Evolutionary conservation across 306 rosid genomes (phyloP).

Genomic region (Heteromeles arbutifolia): DNA sequence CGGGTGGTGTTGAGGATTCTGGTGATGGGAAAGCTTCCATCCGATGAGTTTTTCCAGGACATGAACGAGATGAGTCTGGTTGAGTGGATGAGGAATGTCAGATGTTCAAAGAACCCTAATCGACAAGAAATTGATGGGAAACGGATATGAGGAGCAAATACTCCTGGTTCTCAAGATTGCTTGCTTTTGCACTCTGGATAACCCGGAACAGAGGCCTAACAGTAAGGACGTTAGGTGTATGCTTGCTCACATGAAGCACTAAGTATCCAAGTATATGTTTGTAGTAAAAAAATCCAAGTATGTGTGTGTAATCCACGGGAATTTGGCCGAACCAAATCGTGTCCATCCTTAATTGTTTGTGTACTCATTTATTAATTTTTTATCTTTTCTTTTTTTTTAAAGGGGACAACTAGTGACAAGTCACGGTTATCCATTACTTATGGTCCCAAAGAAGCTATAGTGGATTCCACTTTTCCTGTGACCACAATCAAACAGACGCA

Average conservation of each 20-base stretch:
- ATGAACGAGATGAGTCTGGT: constrained; percentile 73
- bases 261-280: background rate
- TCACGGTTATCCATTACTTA: too few species aligned
- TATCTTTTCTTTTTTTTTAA: too few species aligned
- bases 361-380: too few species aligned
- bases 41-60: constrained; percentile 61
- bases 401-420: too few species aligned
- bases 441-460: too few species aligned
- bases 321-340: too few species aligned
- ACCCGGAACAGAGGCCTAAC: constrained; percentile 82
- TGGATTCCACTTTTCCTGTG: too few species aligned
- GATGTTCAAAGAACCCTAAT: constrained; percentile 67
- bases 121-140: constrained; percentile 49
- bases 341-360: too few species aligned
- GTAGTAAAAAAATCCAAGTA: too few species aligned
- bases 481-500: too few species aligned
- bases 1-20: constrained; percentile 70
- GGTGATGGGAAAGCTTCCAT: constrained; percentile 78
- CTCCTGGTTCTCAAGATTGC: constrained; percentile 84
- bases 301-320: too few species aligned
- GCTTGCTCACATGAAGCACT: constrained; percentile 69
- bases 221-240: constrained; percentile 83
- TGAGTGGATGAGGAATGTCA: constrained; percentile 67
- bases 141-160: constrained; percentile 86
- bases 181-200: constrained; percentile 79